phyloP scores from a whole-genome alignment of 2,329 filamentous ascomycete species.

The Ascomycota sp. region DNA sequence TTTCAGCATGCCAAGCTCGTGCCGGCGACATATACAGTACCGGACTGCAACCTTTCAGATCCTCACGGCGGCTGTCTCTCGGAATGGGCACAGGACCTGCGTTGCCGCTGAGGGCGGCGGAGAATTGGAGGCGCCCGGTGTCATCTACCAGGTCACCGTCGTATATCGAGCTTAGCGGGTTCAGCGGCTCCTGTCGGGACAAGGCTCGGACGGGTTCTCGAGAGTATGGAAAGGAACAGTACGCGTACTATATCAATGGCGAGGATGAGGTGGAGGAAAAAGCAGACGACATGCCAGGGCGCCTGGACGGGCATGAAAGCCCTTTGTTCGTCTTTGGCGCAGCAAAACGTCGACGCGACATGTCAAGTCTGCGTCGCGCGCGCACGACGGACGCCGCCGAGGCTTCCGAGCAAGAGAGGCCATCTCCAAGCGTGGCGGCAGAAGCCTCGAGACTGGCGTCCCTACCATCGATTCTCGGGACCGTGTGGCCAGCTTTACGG shows the following conservation, averaged over 20 bases:
- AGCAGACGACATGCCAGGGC: no score
- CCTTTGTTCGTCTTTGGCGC: slow-evolving; percentile 6
- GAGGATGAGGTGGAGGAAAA: background rate
- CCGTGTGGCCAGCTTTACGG: slow-evolving; percentile 48
- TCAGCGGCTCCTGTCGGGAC: no score
- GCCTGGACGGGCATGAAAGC: slow-evolving; percentile 2
- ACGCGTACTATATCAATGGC: no score
- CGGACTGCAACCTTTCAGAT: background rate
- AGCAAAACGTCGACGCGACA: slow-evolving; percentile 11
- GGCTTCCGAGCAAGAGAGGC: background rate
- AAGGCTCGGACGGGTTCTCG: no score
- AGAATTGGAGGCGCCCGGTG: no score
- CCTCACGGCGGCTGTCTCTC: background rate
- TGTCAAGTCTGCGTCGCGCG: slow-evolving; percentile 3
- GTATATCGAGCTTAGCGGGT: no score
- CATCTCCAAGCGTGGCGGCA: background rate
- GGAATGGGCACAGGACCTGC: background rate
- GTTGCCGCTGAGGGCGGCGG: background rate
- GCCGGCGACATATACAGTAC: background rate
- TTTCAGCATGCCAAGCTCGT: background rate
- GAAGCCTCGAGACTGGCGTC: background rate
- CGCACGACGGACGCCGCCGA: background rate
- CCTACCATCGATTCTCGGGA: slow-evolving; percentile 11
- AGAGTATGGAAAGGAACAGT: no score
- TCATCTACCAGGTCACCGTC: no score